Evolutionary conservation across 2,329 filamentous ascomycete genomes (phyloP).

Genomic region (Microascus cirrosus): DNA sequence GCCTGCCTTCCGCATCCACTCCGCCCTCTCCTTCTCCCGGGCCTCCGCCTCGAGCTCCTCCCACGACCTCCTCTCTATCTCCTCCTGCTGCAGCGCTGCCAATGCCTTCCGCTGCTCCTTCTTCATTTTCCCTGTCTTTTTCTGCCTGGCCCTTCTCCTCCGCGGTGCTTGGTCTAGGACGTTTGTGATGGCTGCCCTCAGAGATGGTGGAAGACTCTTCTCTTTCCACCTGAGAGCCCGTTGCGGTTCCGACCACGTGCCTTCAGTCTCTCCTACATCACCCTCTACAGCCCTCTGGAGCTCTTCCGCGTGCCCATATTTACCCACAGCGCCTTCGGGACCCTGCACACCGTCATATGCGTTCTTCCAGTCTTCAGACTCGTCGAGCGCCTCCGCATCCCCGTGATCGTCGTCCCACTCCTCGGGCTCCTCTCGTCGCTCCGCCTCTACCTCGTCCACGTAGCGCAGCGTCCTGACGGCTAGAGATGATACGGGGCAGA

Average conservation of each 20-base stretch:
- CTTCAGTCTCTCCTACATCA: no score
- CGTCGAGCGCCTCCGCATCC: neutral
- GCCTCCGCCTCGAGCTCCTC: neutral
- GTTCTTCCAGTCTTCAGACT: neutral
- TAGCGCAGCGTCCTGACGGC: neutral
- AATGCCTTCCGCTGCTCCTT: neutral
- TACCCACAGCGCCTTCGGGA: neutral
- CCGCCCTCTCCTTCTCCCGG: neutral
- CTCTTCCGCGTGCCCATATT: no score
- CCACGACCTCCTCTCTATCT: neutral
- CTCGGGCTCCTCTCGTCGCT: neutral
- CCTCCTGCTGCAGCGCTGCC: no score
- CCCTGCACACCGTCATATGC: neutral
- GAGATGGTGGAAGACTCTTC: no score
- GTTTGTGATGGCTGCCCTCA: neutral
- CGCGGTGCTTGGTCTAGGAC: neutral
- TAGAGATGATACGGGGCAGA: neutral
- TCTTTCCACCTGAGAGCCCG: no score
- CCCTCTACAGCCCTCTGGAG: no score
- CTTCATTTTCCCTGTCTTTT: neutral
- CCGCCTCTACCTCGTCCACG: neutral
- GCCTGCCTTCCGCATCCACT: neutral
- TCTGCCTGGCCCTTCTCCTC: neutral
- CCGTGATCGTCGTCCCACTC: neutral
- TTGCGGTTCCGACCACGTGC: no score